These are phyloP conservation scores for Hanseniaspora lindneri DNA, from an alignment of 805 yeast genomes.

Conservation along the genomic window DNA sequence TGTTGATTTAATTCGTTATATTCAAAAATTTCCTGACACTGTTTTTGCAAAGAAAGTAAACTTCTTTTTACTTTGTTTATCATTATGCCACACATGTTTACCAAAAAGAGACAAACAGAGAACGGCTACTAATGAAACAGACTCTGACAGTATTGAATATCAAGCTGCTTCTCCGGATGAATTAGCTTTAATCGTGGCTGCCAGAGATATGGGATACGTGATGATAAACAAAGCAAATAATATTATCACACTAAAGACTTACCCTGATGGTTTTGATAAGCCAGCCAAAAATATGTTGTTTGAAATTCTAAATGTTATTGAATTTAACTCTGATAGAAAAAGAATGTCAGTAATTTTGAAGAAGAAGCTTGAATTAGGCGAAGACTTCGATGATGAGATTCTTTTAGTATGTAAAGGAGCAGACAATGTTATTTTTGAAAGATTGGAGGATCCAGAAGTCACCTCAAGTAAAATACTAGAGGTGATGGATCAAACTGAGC, in stretches of 20 bases:
- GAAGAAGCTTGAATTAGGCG: slow-evolving; percentile 51
- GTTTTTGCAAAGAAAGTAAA: slow-evolving; percentile 59
- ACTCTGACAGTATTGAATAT: slow-evolving; percentile 40
- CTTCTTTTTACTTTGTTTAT: slow-evolving; percentile 68
- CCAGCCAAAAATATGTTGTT: slow-evolving; percentile 57
- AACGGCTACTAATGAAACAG: slow-evolving; percentile 1
- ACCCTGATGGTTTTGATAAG: slow-evolving; percentile 66
- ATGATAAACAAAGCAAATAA: slow-evolving; percentile 56
- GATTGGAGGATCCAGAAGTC: slow-evolving; percentile 44
- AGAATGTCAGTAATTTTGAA: slow-evolving; percentile 82
- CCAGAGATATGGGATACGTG: slow-evolving; percentile 88
- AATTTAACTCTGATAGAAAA: slow-evolving; percentile 77
- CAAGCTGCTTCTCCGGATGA: slow-evolving; percentile 97
- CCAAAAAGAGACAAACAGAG: slow-evolving; percentile 50
- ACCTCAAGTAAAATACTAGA: slow-evolving; percentile 59
- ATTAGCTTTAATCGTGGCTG: slow-evolving; percentile 83
- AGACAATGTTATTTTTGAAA: slow-evolving; percentile 74
- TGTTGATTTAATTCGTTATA: slow-evolving; percentile 50
- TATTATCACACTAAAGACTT: slow-evolving; percentile 54
- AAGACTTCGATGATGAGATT: slow-evolving; percentile 43
- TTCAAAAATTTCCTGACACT: slow-evolving; percentile 61
- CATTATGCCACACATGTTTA: slow-evolving; percentile 80
- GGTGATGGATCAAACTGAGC: slow-evolving; percentile 42
- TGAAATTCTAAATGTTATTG: slow-evolving; percentile 67
- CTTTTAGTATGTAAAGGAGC: slow-evolving; percentile 90